These are phyloP conservation scores for Sclerotinia trifoliorum DNA, from an alignment of 2,329 filamentous ascomycete genomes.

Conservation along the genomic window DNA sequence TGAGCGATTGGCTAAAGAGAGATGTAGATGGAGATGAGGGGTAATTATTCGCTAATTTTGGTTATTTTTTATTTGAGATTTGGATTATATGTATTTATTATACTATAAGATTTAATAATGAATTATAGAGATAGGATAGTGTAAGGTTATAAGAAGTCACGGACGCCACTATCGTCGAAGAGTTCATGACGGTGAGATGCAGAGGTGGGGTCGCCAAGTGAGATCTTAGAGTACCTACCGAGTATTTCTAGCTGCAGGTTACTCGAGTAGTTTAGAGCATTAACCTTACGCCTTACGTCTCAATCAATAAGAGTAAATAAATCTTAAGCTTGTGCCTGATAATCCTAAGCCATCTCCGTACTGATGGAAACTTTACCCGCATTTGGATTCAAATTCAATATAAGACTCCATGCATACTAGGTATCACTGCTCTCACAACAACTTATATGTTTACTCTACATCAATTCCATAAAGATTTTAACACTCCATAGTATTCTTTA, in stretches of 20 bases:
- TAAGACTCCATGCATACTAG: not conserved
- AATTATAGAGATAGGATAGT: not conserved
- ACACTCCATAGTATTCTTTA: no score
- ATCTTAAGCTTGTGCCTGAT: not conserved
- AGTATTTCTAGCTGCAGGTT: not conserved
- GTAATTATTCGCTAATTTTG: not conserved
- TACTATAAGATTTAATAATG: no score
- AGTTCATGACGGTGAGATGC: conserved; percentile 1
- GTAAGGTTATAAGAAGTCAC: not conserved
- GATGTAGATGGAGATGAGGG: not conserved
- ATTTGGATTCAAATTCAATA: not conserved
- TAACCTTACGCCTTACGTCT: no score
- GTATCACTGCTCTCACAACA: no score
- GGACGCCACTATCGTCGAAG: not conserved
- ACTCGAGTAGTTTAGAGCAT: no score
- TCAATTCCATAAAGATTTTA: not conserved
- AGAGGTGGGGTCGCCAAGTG: not conserved
- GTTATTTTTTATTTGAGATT: not conserved
- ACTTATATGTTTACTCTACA: no score
- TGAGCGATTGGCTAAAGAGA: not conserved
- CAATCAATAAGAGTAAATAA: no score
- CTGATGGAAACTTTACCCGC: not conserved
- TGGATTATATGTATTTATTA: not conserved
- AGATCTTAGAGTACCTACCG: no score
- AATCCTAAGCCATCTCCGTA: not conserved